A percentile compares a stretch with the other conserved stretches of the same genome.
phyloP scores from a whole-genome alignment of 78 protist genomes.

The Cavenderia fasciculata region DNA sequence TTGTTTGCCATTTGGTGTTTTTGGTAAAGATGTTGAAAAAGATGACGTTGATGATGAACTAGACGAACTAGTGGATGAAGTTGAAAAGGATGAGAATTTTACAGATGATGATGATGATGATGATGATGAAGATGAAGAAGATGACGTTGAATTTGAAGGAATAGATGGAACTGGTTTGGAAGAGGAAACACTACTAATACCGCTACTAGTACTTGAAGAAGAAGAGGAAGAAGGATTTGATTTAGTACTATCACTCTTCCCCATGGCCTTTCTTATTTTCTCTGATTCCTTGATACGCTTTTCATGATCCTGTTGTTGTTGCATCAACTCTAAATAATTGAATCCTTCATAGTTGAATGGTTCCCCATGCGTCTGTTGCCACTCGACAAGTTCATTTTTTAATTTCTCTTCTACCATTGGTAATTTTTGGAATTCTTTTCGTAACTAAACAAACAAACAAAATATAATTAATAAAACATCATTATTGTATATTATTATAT shows the following conservation, averaged over 20 bases:
- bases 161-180: neutral
- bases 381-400: conserved; percentile 22
- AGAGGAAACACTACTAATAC: neutral
- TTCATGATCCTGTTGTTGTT: conserved; percentile 55
- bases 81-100: too few species aligned
- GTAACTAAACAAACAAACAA: neutral
- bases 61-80: too few species aligned
- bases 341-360: conserved; percentile 56
- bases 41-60: too few species aligned
- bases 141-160: conserved; percentile 41
- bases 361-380: conserved; percentile 36
- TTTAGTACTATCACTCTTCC: neutral
- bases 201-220: neutral
- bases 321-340: conserved; percentile 50
- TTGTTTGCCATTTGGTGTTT: too few species aligned
- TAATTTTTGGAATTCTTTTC: conserved; percentile 30
- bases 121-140: neutral
- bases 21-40: too few species aligned
- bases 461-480: neutral
- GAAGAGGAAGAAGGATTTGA: neutral
- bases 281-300: conserved; percentile 9
- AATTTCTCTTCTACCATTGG: conserved; percentile 55
- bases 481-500: neutral
- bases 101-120: conserved; percentile 63
- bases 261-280: conserved; percentile 34